These are phyloP conservation scores for Penicillium nucicola DNA, from an alignment of 495 filamentous ascomycete species.

Conservation along the genomic window DNA sequence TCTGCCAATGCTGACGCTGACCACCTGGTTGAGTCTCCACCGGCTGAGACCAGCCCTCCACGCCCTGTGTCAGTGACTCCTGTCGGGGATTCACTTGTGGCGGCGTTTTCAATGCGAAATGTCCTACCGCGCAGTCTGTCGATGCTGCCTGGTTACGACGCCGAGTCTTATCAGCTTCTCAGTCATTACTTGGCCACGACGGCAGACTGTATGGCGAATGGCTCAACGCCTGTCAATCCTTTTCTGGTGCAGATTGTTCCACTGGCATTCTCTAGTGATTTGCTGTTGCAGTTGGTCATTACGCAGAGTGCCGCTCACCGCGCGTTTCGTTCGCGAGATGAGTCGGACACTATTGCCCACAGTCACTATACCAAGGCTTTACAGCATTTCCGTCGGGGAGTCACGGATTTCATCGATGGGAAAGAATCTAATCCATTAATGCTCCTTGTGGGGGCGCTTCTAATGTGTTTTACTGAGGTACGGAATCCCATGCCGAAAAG, in stretches of 20 bases:
- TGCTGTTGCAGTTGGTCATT: constrained; percentile 35
- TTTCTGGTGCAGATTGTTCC: constrained; percentile 39
- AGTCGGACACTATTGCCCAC: constrained; percentile 33
- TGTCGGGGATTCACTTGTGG: background rate
- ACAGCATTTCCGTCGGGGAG: constrained; percentile 29
- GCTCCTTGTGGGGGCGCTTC: constrained; percentile 32
- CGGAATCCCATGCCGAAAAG: background rate
- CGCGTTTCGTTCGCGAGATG: constrained; percentile 32
- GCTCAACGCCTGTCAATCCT: constrained; percentile 35
- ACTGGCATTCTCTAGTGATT: constrained; percentile 35
- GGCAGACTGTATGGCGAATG: constrained; percentile 39
- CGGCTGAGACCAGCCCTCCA: background rate
- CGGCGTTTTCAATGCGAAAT: constrained; percentile 14
- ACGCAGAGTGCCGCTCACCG: constrained; percentile 38
- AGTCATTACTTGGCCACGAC: constrained; percentile 37
- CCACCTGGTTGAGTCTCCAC: background rate
- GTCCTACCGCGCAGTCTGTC: constrained; percentile 29
- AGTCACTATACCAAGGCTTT: constrained; percentile 35
- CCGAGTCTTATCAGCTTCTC: constrained; percentile 31
- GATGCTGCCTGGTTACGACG: constrained; percentile 32
- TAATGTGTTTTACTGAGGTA: constrained; percentile 44
- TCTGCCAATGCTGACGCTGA: constrained; percentile 5
- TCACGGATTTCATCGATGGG: constrained; percentile 36
- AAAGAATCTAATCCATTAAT: constrained; percentile 36
- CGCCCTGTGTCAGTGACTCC: background rate